A percentile compares a stretch with the other conserved stretches of the same genome.
phyloP scores from a whole-genome alignment of 345 rosid genomes.

The Microcos paniculata region DNA sequence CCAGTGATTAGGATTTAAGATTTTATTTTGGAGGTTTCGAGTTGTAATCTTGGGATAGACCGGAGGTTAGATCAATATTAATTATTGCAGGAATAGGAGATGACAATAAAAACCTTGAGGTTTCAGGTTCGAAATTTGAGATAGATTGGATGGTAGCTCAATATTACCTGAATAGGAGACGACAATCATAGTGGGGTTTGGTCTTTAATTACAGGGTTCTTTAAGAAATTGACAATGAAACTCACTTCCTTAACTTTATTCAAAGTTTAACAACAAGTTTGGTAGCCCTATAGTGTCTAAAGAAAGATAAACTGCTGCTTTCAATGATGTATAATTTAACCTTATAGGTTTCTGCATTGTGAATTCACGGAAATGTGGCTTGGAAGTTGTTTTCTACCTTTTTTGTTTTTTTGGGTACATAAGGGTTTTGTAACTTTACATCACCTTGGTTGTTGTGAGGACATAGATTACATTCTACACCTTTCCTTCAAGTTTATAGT shows the following conservation, averaged over 20 bases:
- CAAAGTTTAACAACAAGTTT: background rate
- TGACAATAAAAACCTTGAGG: too few species aligned
- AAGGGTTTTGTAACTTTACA: background rate
- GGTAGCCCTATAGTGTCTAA: background rate
- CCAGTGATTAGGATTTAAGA: background rate
- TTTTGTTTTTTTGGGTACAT: too few species aligned
- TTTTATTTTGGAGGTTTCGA: background rate
- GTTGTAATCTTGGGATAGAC: too few species aligned
- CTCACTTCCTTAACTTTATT: constrained; percentile 3
- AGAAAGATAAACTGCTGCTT: background rate
- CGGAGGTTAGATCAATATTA: too few species aligned
- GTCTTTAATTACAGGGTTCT: background rate
- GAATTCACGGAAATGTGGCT: constrained; percentile 7
- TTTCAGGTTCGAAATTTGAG: background rate
- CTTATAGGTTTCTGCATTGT: background rate
- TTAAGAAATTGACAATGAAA: background rate
- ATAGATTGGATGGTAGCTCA: too few species aligned
- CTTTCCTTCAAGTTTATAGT: background rate
- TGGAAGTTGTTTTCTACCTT: constrained; percentile 5
- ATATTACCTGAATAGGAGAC: background rate
- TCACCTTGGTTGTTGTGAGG: constrained; percentile 5
- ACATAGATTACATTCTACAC: background rate
- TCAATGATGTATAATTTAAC: background rate
- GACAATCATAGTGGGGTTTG: background rate
- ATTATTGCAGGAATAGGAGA: too few species aligned